Conservation (phyloP, 1,139 yeast genomes). For the Zygoascus meyerae region DNA sequence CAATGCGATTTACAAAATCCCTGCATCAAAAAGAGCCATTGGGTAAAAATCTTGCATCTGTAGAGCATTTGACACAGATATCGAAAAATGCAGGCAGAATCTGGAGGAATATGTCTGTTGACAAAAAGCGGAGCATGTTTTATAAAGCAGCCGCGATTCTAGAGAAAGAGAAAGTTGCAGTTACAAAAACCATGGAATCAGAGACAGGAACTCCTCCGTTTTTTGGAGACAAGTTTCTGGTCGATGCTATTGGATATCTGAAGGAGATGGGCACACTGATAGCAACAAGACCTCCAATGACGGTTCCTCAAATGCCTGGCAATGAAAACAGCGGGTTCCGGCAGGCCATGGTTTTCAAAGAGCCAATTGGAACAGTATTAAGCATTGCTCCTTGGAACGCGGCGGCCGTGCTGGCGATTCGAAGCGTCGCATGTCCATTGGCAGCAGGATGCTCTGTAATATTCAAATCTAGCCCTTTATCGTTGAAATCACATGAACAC, state of each 20-base stretch:
- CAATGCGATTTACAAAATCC: too few species aligned
- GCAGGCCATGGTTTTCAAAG: slow-evolving; percentile 26
- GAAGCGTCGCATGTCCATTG: slow-evolving; percentile 33
- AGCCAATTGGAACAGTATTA: slow-evolving; percentile 45
- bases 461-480: slow-evolving; percentile 61
- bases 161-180: slow-evolving; percentile 16
- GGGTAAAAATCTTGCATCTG: too few species aligned
- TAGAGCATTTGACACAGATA: too few species aligned
- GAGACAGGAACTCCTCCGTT: slow-evolving; percentile 39
- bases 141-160: slow-evolving; percentile 20
- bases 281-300: not conserved
- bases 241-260: slow-evolving; percentile 28
- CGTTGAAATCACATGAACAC: slow-evolving; percentile 56
- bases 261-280: slow-evolving; percentile 14
- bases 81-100: slow-evolving; percentile 12
- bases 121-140: slow-evolving; percentile 21
- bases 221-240: slow-evolving; percentile 40
- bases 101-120: slow-evolving; percentile 17
- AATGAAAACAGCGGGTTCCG: slow-evolving; percentile 1
- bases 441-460: slow-evolving; percentile 66
- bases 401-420: slow-evolving; percentile 36
- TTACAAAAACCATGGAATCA: slow-evolving; percentile 14
- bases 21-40: too few species aligned
- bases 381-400: slow-evolving; percentile 50
- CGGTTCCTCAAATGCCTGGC: slow-evolving; percentile 10